Percentiles rank a stretch among this genome's conserved stretches.
Evolutionary conservation across 2,329 filamentous ascomycete genomes (phyloP).

Genomic region (Colletotrichum scovillei): DNA sequence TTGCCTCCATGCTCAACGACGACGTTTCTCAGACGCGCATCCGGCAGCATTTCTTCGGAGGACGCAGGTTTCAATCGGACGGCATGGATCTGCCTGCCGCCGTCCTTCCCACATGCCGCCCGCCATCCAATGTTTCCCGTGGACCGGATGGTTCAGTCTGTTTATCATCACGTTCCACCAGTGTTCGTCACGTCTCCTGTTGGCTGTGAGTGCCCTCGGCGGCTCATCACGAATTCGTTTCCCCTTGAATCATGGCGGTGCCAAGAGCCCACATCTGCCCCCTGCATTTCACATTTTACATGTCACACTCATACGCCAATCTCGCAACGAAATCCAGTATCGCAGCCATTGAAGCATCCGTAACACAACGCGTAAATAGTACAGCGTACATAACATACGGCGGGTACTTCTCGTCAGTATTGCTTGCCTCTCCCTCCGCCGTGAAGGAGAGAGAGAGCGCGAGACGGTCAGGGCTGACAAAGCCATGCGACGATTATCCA

Average conservation of each 20-base stretch:
- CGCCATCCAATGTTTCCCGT: conserved; percentile 1
- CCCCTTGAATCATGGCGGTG: conserved; percentile 16
- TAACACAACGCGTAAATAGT: background rate
- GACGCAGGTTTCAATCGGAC: background rate
- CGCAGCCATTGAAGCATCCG: background rate
- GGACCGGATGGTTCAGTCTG: background rate
- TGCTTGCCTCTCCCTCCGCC: background rate
- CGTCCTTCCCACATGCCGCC: conserved; percentile 20
- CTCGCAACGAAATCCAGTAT: background rate
- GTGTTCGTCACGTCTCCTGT: background rate
- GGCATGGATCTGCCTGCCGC: conserved; percentile 30
- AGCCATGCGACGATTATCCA: too few species aligned
- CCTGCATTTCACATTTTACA: conserved; percentile 22
- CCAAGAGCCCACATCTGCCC: conserved; percentile 29
- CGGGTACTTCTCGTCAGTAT: too few species aligned
- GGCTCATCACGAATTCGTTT: background rate
- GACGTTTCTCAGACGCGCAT: background rate
- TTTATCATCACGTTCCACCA: background rate
- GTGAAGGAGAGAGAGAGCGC: background rate
- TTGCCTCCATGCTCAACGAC: background rate
- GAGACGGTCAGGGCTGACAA: background rate
- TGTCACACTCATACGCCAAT: conserved; percentile 4
- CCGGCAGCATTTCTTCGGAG: background rate
- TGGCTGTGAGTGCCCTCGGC: background rate
- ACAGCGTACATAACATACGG: background rate